Evolutionary conservation across 345 rosid species (phyloP).

Genomic region (Acer negundo): DNA sequence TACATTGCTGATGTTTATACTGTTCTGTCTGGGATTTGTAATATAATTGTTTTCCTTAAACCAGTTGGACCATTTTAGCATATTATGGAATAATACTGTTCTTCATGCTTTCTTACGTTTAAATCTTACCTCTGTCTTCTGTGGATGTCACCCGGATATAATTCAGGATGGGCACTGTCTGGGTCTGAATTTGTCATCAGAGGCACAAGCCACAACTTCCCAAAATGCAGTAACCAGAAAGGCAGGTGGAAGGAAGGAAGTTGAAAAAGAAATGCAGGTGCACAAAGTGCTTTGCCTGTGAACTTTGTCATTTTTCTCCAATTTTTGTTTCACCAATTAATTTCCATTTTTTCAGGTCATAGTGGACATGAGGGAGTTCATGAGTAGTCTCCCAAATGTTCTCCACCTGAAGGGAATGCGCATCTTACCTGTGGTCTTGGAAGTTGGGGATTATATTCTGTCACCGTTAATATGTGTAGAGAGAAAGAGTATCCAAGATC

Average conservation of each 20-base stretch:
- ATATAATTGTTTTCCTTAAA: background rate
- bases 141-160: constrained; percentile 14
- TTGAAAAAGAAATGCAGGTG: constrained; percentile 91
- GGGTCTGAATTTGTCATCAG: constrained; percentile 55
- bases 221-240: constrained; percentile 84
- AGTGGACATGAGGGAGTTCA: constrained; percentile 99
- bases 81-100: background rate
- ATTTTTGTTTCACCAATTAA: background rate
- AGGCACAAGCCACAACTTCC: constrained; percentile 62
- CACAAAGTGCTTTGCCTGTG: constrained; percentile 1
- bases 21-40: background rate
- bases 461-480: constrained; percentile 90
- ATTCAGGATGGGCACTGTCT: constrained; percentile 69
- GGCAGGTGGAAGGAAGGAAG: constrained; percentile 94
- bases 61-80: background rate
- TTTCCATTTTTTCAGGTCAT: constrained; percentile 54
- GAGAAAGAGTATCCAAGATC: constrained; percentile 96
- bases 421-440: constrained; percentile 86
- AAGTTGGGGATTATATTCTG: constrained; percentile 92
- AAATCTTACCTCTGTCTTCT: constrained; percentile 1
- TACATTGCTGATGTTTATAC: background rate
- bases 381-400: constrained; percentile 99
- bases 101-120: background rate
- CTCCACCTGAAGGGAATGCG: constrained; percentile 96
- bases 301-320: constrained; percentile 11